phyloP scores from a whole-genome alignment of 768 basidiomycete species.

The Auricularia cornea region DNA sequence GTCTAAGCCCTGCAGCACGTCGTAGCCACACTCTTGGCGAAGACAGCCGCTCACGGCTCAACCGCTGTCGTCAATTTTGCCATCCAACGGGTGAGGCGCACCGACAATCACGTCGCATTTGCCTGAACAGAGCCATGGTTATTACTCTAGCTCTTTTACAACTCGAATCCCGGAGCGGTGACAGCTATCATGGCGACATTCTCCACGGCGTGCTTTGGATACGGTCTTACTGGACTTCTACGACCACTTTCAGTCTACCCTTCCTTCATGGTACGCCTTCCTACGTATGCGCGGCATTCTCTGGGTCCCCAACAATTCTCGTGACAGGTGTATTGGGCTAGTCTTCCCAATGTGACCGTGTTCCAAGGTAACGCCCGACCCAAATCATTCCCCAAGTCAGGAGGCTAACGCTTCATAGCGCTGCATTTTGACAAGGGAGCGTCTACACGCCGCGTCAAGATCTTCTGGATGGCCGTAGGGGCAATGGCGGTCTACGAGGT shows the following conservation, averaged over 20 bases:
- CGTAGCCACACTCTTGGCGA: conserved; percentile 46
- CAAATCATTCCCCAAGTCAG: not conserved
- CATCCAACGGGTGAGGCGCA: conserved; percentile 40
- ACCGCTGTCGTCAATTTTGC: conserved; percentile 53
- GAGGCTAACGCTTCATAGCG: not conserved
- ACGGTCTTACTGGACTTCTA: conserved; percentile 50
- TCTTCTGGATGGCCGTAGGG: conserved; percentile 16
- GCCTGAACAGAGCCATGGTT: too few relatives aligned
- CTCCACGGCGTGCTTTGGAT: conserved; percentile 27
- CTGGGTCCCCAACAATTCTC: not conserved
- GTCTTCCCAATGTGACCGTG: conserved; percentile 48
- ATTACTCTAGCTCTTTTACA: conserved; percentile 43
- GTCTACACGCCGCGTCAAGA: conserved; percentile 11
- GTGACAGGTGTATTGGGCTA: conserved; percentile 40
- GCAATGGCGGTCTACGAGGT: conserved; percentile 13
- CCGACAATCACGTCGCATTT: not conserved
- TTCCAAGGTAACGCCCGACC: conserved; percentile 31
- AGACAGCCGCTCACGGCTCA: conserved; percentile 45
- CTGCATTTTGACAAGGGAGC: conserved; percentile 11
- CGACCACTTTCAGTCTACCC: conserved; percentile 53
- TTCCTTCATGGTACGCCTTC: conserved; percentile 39
- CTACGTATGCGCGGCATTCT: not conserved
- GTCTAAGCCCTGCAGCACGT: conserved; percentile 36
- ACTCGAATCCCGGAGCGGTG: conserved; percentile 43
- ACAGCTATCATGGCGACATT: conserved; percentile 49